phyloP scores from a whole-genome alignment of 148 eudicot genomes.

The Rhododendron williamsianum region DNA sequence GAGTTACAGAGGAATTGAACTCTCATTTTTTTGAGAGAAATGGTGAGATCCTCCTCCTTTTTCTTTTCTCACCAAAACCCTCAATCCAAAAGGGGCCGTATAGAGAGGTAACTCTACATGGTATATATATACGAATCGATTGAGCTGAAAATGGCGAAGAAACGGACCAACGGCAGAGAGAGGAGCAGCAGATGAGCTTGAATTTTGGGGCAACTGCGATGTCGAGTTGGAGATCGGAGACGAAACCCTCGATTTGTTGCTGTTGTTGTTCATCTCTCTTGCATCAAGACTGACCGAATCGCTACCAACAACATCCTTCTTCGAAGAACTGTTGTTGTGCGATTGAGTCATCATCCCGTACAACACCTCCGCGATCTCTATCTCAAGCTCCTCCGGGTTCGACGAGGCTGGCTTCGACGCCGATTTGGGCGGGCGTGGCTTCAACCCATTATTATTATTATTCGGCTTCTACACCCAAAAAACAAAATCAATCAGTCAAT shows the following conservation, averaged over 20 bases:
- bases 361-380: conserved; percentile 89
- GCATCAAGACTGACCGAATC: conserved; percentile 40
- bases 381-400: conserved; percentile 85
- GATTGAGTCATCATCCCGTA: conserved; percentile 84
- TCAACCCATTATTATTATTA: conserved; percentile 21
- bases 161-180: conserved; percentile 57
- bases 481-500: conserved; percentile 11
- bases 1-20: neutral
- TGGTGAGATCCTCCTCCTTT: neutral
- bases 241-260: conserved; percentile 39
- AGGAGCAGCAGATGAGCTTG: conserved; percentile 21
- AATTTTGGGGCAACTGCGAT: conserved; percentile 31
- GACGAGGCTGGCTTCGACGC: conserved; percentile 51
- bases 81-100: neutral
- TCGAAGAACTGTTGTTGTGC: conserved; percentile 39
- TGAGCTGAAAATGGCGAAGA: neutral
- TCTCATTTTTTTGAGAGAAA: neutral
- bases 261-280: conserved; percentile 32
- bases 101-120: too few relatives aligned
- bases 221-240: conserved; percentile 51
- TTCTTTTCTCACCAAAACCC: neutral
- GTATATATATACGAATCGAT: neutral
- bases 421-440: conserved; percentile 66
- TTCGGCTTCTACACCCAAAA: conserved; percentile 49
- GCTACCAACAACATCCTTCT: conserved; percentile 35